phyloP scores from a whole-genome alignment of 108 stramenopile species.

The Cyclotella baltica region DNA sequence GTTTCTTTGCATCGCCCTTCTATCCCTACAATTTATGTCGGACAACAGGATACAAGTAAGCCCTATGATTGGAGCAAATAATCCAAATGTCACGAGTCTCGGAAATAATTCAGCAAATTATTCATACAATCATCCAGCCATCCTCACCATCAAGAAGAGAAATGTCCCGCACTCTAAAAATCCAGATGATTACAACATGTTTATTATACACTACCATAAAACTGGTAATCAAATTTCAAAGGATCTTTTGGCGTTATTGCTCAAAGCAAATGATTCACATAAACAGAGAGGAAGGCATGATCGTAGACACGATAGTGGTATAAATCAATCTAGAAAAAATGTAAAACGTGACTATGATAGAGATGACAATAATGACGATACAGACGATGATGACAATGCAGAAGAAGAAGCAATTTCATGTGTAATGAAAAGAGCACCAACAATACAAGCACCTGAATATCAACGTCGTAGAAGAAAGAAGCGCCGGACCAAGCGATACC shows the following conservation, averaged over 20 bases:
- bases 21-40: too few species aligned
- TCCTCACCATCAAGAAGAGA: neutral
- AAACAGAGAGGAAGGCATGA: neutral
- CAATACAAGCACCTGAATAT: neutral
- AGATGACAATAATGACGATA: neutral
- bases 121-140: neutral
- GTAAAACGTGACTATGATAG: neutral
- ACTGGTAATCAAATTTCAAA: slow-evolving; percentile 18
- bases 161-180: neutral
- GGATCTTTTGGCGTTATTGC: neutral
- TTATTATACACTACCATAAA: slow-evolving; percentile 37
- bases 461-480: neutral
- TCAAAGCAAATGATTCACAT: neutral
- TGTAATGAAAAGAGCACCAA: neutral
- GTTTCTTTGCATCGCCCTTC: too few species aligned
- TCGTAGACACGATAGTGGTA: neutral
- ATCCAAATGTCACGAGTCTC: too few species aligned
- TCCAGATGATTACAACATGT: slow-evolving; percentile 1
- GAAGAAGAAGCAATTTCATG: neutral
- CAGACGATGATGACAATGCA: neutral
- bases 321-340: neutral
- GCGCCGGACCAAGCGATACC: neutral
- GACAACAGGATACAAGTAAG: too few species aligned
- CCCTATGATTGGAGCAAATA: too few species aligned
- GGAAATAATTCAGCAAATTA: too few species aligned